Evolutionary conservation across 257 asterid genomes (phyloP), one percentile per base, ranked within the genome.

Genomic region (Plantago ovata): DNA sequence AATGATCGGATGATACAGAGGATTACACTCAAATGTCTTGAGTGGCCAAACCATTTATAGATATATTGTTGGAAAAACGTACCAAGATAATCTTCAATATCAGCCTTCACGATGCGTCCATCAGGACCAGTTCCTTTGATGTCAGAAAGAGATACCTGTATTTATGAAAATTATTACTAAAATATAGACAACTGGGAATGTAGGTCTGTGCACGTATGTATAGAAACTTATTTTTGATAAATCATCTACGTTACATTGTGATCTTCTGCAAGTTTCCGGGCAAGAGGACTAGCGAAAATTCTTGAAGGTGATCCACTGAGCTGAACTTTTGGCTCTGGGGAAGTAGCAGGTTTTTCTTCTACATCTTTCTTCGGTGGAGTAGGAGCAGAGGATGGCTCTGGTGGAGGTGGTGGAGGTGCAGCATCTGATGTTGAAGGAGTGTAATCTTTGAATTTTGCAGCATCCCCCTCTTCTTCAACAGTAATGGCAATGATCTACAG

Each of bases 111-210:
- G 60, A 92, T 81, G 69, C 80, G 84, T 14, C 98, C 97, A 65
- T 86, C 97, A 24, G 95, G 91, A 77, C 98, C 98, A 59, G 97
- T 88, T 73, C 98, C 98, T 79, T 82, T 84, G 72, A 92, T 71
- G 71, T 62, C 73, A 68, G 91, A 77, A 65, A 92, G 84, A 59
- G 95, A 43, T 67, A 92, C 80, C 98, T 92, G 78, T 50, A 68
- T 65, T 55, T 44, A 62, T 63, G 73, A 56, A 24, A 62, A 58
- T n/a, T 3, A 7, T 21, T 42, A 14, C 39, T 50, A 18, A 44
- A 46, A 23, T 53, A 58, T 51, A 12, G 55, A 49, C 16, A 43
- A 50, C n/a, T n/a, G n/a, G n/a, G n/a, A n/a, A n/a, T 23, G 41
- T 13, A 3, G 2, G 40, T 3, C 19, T 10, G 57, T 52, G 51